phyloP scores from a whole-genome alignment of 2,329 filamentous ascomycete species.

The Ceratocystis variospora region DNA sequence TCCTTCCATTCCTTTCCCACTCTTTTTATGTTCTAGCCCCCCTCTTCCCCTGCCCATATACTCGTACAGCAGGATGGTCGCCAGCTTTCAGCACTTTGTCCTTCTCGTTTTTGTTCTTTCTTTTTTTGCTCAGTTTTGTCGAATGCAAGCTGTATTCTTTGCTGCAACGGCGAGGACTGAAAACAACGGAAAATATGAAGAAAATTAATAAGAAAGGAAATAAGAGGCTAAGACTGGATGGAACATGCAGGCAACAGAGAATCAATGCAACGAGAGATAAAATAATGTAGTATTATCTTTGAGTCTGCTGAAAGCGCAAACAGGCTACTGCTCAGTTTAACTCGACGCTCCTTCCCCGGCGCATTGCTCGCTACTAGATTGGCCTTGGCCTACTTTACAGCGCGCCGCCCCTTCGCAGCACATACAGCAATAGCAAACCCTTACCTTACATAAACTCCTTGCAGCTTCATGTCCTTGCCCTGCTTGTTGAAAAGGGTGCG shows the following conservation, averaged over 20 bases:
- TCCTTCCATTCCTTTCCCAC: neutral
- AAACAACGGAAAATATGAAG: neutral
- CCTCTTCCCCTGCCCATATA: neutral
- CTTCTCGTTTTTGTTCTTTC: too few species aligned
- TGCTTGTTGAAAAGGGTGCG: neutral
- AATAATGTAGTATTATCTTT: neutral
- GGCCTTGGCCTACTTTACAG: neutral
- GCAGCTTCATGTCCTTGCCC: neutral
- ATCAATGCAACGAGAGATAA: neutral
- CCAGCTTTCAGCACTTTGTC: neutral
- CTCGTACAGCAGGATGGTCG: neutral
- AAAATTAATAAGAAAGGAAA: neutral
- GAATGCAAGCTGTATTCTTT: neutral
- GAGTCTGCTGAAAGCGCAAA: neutral
- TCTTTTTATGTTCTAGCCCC: neutral
- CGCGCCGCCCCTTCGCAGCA: too few species aligned
- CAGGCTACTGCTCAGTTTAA: neutral
- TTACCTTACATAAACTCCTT: neutral
- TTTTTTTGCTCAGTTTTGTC: neutral
- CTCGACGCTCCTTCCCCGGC: slow-evolving; percentile 15
- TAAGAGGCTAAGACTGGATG: neutral
- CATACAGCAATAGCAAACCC: too few species aligned
- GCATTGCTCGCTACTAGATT: slow-evolving; percentile 15
- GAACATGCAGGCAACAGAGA: neutral
- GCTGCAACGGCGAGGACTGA: neutral